Conservation (phyloP, 1,284 basidiomycete species). For the Cryptococcus wingfieldii region DNA sequence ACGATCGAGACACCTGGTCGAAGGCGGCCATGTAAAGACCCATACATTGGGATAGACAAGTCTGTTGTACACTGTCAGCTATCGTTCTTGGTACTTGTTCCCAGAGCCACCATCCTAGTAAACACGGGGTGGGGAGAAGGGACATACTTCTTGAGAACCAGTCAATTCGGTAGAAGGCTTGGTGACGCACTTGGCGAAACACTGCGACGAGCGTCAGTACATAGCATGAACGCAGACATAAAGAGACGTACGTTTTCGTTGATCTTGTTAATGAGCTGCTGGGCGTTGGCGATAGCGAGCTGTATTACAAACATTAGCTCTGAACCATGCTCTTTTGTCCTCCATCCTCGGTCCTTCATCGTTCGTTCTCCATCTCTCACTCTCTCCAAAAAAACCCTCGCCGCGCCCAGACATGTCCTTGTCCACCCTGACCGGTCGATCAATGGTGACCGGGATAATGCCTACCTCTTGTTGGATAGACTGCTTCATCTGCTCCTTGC, state of each 20-base stretch:
- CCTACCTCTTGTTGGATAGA: slow-evolving; percentile 46
- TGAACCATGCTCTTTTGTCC: background rate
- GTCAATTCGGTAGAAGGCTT: slow-evolving; percentile 38
- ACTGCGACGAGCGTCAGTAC: slow-evolving; percentile 23
- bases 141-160: slow-evolving; percentile 42
- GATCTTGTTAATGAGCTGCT: slow-evolving; percentile 50
- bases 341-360: background rate
- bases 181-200: slow-evolving; percentile 48
- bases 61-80: slow-evolving; percentile 17
- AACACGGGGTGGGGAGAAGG: background rate
- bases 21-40: slow-evolving; percentile 49
- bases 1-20: slow-evolving; percentile 47
- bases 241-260: slow-evolving; percentile 46
- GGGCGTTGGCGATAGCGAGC: slow-evolving; percentile 48
- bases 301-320: slow-evolving; percentile 4
- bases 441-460: background rate
- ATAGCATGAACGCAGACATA: background rate
- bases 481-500: slow-evolving; percentile 50
- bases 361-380: background rate
- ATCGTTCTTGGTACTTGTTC: background rate
- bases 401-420: too few relatives aligned
- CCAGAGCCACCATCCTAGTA: background rate
- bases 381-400: too few relatives aligned
- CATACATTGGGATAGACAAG: slow-evolving; percentile 48
- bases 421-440: too few relatives aligned